Base-by-base conservation (phyloP, 805 yeast species). In the Starmerella kuoi region DNA sequence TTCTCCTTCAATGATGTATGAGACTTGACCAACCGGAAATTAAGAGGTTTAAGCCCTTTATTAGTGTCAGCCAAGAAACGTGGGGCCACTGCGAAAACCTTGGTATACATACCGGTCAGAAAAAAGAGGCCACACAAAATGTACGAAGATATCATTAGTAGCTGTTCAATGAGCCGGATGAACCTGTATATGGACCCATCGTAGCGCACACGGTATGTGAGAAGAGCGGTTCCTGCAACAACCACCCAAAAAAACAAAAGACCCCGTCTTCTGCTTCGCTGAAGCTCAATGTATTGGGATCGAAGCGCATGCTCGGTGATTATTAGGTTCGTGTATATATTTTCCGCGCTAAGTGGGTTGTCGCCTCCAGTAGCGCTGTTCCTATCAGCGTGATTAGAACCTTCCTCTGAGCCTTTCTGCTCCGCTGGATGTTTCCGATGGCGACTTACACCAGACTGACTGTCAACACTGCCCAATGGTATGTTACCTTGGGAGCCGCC, bases 291-390 rank as follows among this genome's bases (percentile, higher is more conserved):
- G 37, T 79, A 81, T 62, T 88, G 97, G 46, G 73, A 77, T 31
- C 96, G 69, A 38, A 91, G 65, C 41, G 84, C 77, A 56, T 87
- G 94, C 60, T 88, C 98, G 40, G 87, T 60, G 14, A 88, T 79
- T 37, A 88, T 64, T 51, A 91, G 61, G 58, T 88, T 86, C 36
- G 48, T 47, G 25, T 47, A 51, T 2, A 46, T 39, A 30, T 21
- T 40, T n/a, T 35, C 50, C 3, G 51, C 34, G 17, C 30, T 28
- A 18, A 30, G 27, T 8, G 50, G 50, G 31, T 35, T 39, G 22
- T 19, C 9, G n/a, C 18, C 22, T 4, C n/a, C 42, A 6, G 14
- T 28, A 14, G 27, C 22, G 4, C 5, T 15, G 34, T 23, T 14
- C n/a, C 23, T 26, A 11, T 26, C 19, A 12, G n/a, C 32, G 8